Evolutionary conservation across 495 filamentous ascomycete species (phyloP), one percentile per base, ranked within the genome.

Genomic region (Entonaema liquescens): DNA sequence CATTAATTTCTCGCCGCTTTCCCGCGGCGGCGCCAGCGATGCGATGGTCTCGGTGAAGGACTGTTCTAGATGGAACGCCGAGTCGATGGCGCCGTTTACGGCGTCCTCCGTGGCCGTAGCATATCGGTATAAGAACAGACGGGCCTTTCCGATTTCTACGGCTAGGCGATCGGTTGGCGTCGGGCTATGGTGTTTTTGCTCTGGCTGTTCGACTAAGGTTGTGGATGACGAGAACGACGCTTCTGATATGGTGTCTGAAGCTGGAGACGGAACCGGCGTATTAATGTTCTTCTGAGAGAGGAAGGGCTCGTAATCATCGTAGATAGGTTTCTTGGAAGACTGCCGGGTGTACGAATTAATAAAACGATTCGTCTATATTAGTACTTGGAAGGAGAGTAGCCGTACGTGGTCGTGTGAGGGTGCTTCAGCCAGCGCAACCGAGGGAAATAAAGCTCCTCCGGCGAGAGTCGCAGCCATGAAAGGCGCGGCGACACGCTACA

Each of bases 151-250:
- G 78, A 99, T 89, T 78, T 97, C 89, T n/a, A 82, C 84, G 50
- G 95, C 93, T 40, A 99, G 87, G 62, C 94, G 91, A 78, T 97
- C 95, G 56, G 95, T 98, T 15, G 93, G 95, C 12, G 95, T 93
- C 15, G 92, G 92, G 58, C 84, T 83, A 66, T 83, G 82, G 17
- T 82, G 74, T 67, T 76, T 71, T 42, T 67, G 80, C 68, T 76
- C 82, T 76, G 40, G 71, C 52, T 40, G 65, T 52, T 47, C 42
- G 1, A 47, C 42, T 21, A 66, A 66, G 8, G 70, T 67, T 9
- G 29, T 36, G 61, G 55, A 60, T 17, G 42, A 72, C 40, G 47
- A 54, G 40, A 70, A 71, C 6, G 72, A 68, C 50, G 79, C 42
- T 52, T 61, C 57, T 63, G 73, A 56, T 72, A 70, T 72, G 36